These are phyloP conservation scores for Cryptosporidium canis DNA, from an alignment of 169 alveolate genomes.

Conservation along the genomic window DNA sequence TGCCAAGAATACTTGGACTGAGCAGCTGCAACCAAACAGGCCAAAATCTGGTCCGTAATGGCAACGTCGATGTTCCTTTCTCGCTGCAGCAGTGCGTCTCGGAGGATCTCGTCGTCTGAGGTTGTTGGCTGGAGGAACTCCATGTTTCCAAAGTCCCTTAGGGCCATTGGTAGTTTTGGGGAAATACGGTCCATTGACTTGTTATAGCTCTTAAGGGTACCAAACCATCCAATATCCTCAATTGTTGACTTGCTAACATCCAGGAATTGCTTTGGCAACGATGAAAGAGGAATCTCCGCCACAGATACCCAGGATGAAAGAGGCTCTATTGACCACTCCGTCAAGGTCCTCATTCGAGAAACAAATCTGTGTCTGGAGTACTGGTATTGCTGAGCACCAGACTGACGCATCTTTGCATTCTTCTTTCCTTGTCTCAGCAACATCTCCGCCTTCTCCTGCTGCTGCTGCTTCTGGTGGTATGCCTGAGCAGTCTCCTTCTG, in stretches of 20 bases:
- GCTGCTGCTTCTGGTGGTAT: conserved; percentile 71
- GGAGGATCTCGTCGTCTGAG: conserved; percentile 84
- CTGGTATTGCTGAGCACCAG: conserved; percentile 62
- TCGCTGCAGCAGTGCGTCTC: conserved; percentile 78
- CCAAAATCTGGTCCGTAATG: conserved; percentile 88
- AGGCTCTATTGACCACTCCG: conserved; percentile 92
- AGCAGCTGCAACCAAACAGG: conserved; percentile 89
- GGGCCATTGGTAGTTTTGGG: conserved; percentile 80
- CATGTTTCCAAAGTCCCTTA: conserved; percentile 78
- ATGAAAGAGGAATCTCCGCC: conserved; percentile 87
- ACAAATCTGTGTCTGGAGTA: conserved; percentile 68
- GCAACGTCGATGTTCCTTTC: conserved; percentile 81
- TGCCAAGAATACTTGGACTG: conserved; percentile 92
- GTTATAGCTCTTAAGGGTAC: conserved; percentile 85
- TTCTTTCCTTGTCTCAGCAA: conserved; percentile 53
- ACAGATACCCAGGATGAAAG: conserved; percentile 88
- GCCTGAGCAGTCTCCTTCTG: conserved; percentile 71
- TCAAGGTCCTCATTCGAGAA: conserved; percentile 80
- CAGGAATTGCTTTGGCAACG: conserved; percentile 84
- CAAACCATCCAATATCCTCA: conserved; percentile 87
- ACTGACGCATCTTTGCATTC: conserved; percentile 55
- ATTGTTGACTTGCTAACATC: conserved; percentile 79
- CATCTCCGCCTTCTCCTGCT: conserved; percentile 71
- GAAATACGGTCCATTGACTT: conserved; percentile 86
- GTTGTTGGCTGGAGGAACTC: conserved; percentile 87